Conservation (phyloP, 2,329 filamentous ascomycete species). For the Penicillium thymicola region DNA sequence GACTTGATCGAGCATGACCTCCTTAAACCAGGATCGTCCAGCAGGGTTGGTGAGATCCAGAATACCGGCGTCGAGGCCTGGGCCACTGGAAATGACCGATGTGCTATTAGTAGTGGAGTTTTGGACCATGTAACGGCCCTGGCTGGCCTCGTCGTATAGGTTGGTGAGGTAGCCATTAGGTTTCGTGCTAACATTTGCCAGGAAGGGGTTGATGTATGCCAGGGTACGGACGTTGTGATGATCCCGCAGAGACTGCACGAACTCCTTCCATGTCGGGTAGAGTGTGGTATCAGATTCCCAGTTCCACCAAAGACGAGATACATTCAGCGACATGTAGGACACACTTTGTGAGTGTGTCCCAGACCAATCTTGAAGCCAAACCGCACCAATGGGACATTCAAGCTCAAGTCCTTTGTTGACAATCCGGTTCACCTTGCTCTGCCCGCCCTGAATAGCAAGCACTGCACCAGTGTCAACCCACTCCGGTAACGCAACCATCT, state of each 20-base stretch:
- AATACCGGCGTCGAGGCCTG: slow-evolving; percentile 37
- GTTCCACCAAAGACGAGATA: slow-evolving; percentile 41
- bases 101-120: slow-evolving; percentile 35
- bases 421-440: slow-evolving; percentile 35
- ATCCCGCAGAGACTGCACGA: slow-evolving; percentile 33
- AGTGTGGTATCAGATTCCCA: slow-evolving; percentile 37
- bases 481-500: slow-evolving; percentile 32
- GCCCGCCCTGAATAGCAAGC: slow-evolving; percentile 38
- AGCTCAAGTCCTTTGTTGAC: slow-evolving; percentile 30
- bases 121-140: slow-evolving; percentile 31
- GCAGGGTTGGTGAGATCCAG: slow-evolving; percentile 37
- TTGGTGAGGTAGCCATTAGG: slow-evolving; percentile 30
- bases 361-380: slow-evolving; percentile 40
- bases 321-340: slow-evolving; percentile 31
- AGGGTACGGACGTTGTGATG: slow-evolving; percentile 31
- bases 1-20: slow-evolving; percentile 32
- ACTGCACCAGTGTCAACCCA: slow-evolving; percentile 34
- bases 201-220: slow-evolving; percentile 36
- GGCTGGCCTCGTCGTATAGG: slow-evolving; percentile 33
- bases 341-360: slow-evolving; percentile 35
- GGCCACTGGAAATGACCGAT: slow-evolving; percentile 35
- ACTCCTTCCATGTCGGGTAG: slow-evolving; percentile 36
- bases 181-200: slow-evolving; percentile 37
- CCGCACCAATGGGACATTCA: slow-evolving; percentile 33
- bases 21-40: slow-evolving; percentile 32